A percentile compares a stretch with the other conserved stretches of the same genome.
Conservation (phyloP, 345 rosid species). For the Bretschneidera sinensis region DNA sequence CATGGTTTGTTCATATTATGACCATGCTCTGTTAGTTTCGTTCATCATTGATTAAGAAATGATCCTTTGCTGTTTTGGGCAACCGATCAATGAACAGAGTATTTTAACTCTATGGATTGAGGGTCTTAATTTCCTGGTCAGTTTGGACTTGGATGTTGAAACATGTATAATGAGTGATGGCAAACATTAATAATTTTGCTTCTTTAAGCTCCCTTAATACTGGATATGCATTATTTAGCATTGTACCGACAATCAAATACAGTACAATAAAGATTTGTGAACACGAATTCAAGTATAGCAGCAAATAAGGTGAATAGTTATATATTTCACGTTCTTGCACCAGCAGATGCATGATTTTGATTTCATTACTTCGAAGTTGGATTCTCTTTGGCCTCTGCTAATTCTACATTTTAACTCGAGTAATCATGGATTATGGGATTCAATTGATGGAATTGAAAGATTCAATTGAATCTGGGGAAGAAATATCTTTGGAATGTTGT, state of each 20-base stretch:
- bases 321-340: too few relatives aligned
- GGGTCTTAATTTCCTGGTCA: slow-evolving; percentile 20
- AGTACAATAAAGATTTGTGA: neutral
- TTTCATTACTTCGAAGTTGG: too few relatives aligned
- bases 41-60: slow-evolving; percentile 1
- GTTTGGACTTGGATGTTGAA: slow-evolving; percentile 22
- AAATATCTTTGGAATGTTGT: too few relatives aligned
- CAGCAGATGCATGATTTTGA: too few relatives aligned
- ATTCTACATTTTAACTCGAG: too few relatives aligned
- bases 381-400: too few relatives aligned
- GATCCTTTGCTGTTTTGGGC: slow-evolving; percentile 13
- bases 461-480: too few relatives aligned
- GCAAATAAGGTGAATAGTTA: too few relatives aligned
- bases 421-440: too few relatives aligned
- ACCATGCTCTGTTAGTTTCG: slow-evolving; percentile 22
- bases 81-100: slow-evolving; percentile 15
- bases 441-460: too few relatives aligned
- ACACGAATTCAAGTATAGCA: neutral
- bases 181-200: slow-evolving; percentile 27
- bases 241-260: neutral
- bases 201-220: slow-evolving; percentile 1
- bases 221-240: neutral
- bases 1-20: slow-evolving; percentile 67
- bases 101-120: slow-evolving; percentile 20
- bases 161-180: slow-evolving; percentile 24